Evolutionary conservation across 2,329 filamentous ascomycete genomes (phyloP), one percentile per base, ranked within the genome.

Genomic region (Monosporascus cannonballus): DNA sequence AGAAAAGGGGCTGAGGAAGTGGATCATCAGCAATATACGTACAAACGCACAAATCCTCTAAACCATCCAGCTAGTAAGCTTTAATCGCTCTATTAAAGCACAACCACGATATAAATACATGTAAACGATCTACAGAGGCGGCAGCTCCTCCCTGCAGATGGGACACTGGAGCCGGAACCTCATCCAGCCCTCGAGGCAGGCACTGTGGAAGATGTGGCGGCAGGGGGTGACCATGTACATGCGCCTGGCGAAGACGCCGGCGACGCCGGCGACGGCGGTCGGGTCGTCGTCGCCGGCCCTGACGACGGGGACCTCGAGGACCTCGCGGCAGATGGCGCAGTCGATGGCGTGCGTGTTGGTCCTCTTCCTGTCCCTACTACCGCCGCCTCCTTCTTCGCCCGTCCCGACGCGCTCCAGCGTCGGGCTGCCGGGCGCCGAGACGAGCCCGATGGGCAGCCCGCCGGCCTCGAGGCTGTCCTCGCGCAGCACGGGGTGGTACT

Each of bases 171-270:
- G 71, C 53, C 93, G 76, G 68, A 95, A 91, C 66, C 89, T 81
- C 88, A 99, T 94, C 94, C 94, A 97, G 39, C 90, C 91, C 72
- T 97, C 93, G 60, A 99, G 73, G 70, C 94, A 99, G 34, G 80
- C 76, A 52, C 86, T 94, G 67, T 99, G 94, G 68, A 99, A 99
- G 48, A 97, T 91, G 73, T 99, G 94, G 51, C 92, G 78, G 70
- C 94, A 99, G 47, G 94, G 94, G 53, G 94, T 99, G 22, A 97
- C 90, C 94, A 99, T 99, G 72, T 97, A 97, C 61, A 82, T 78
- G 48, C 92, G 81, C 55, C 93, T 78, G 34, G 89, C 88, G 60
- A 97, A 77, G 51, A 96, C 81, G 30, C 85, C 85, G 0, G 83
- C 74, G 53, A 85, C 79, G 34, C 81, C 79, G 45, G 77, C 76